Evolutionary conservation across 805 yeast species (phyloP), one percentile per base, ranked within the genome.

Genomic region (Blastobotrys americana): DNA sequence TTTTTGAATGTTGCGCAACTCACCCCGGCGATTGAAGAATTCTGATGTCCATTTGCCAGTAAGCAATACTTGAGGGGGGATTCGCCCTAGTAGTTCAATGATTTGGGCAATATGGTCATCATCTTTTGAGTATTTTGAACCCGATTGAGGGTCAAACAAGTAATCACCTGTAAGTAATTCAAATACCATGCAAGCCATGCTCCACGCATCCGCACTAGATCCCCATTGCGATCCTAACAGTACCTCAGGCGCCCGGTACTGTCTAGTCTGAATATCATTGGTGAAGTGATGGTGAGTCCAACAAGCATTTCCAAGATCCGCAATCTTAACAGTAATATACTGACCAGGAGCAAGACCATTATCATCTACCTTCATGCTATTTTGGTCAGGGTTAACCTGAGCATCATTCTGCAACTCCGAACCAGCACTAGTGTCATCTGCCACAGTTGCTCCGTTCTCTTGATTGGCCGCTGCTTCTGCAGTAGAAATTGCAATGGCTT

Each of bases 41-140:
- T 79, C 76, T 46, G 75, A 59, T 5, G 84, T 64, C 69, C 80
- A 72, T 61, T 74, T 73, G 39, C 88, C 81, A 51, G 77, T 72
- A 63, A 74, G 69, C 43, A 82, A 61, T 55, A 81, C 58, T 39
- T 71, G 68, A 13, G 75, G 55, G 2, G 95, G 94, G 44, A 83
- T 68, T 25, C 75, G 72, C 1, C 94, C 90, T 42, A 85, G 60
- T 15, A 85, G 69, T 63, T 90, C 97, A 28, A 93, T 80, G 10
- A 93, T 86, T 63, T 93, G 97, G 0, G 97, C 97, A 55, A 93
- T 73, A 63, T 93, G 98, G 62, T 93, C 98, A 59, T 90, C 97
- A 63, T 89, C 96, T 58, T 89, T 89, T 40, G 80, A 62, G 65
- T 86, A 90, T 3, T 83, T 70, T 34, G 54, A 39, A 27, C 69